Evolutionary conservation across 345 rosid species (phyloP).

Genomic region (Raphanus raphanistrum): DNA sequence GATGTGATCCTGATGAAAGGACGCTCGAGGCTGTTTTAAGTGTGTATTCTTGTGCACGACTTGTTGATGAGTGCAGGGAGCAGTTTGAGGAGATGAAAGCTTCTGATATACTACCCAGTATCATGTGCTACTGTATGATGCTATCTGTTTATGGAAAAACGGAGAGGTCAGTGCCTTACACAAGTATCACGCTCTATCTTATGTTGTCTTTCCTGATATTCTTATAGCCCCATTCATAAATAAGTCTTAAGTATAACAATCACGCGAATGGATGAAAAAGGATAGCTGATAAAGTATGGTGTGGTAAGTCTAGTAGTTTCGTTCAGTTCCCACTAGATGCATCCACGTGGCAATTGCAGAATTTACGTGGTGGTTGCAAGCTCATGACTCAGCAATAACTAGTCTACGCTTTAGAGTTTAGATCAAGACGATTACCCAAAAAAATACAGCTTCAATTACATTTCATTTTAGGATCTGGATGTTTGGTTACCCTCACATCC

Average conservation of each 20-base stretch:
- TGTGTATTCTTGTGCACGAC: slow-evolving; percentile 80
- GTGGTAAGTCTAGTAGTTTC: background rate
- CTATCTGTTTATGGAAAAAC: slow-evolving; percentile 84
- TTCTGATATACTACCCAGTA: slow-evolving; percentile 73
- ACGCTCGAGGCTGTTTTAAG: slow-evolving; percentile 89
- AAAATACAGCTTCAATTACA: background rate
- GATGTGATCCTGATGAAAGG: slow-evolving; percentile 80
- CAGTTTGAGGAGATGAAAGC: slow-evolving; percentile 89
- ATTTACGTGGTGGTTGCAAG: background rate
- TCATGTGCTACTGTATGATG: slow-evolving; percentile 94
- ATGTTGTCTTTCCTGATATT: background rate
- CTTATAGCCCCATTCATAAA: slow-evolving; percentile 6
- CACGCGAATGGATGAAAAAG: background rate
- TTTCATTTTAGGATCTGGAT: background rate
- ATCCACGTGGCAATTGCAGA: background rate
- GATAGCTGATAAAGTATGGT: background rate
- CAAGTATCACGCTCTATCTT: slow-evolving; percentile 11
- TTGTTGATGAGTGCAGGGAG: slow-evolving; percentile 88
- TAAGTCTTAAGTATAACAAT: background rate
- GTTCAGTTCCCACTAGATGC: background rate
- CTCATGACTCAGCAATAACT: background rate
- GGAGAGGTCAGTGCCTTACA: slow-evolving; percentile 58
- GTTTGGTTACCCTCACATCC: background rate
- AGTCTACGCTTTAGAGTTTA: background rate
- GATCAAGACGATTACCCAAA: background rate